Conservation (phyloP, 768 basidiomycete species). For the Leucosporidium creatinivorum region DNA sequence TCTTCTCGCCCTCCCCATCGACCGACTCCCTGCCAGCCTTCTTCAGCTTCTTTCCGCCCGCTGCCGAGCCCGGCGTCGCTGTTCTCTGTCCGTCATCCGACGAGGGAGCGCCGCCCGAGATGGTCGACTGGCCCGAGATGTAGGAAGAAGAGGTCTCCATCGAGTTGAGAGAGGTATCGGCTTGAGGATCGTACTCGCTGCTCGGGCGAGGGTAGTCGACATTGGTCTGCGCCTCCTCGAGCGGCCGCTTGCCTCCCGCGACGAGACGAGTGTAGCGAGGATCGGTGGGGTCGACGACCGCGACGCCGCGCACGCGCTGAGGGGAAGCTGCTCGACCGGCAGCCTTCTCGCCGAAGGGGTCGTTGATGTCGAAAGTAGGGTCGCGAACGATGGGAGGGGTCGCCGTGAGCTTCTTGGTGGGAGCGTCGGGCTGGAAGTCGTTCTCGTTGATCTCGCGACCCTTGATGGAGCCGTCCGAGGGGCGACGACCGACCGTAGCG, state of each 20-base stretch:
- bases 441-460: slow-evolving; percentile 50
- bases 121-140: background rate
- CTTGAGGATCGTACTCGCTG: background rate
- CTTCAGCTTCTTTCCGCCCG: background rate
- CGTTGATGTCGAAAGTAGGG: slow-evolving; percentile 22
- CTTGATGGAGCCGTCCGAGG: slow-evolving; percentile 4
- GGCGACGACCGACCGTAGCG: slow-evolving; percentile 1
- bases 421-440: slow-evolving; percentile 55
- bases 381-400: slow-evolving; percentile 31
- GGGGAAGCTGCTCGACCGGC: background rate
- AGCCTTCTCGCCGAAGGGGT: slow-evolving; percentile 6
- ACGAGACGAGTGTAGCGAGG: slow-evolving; percentile 24
- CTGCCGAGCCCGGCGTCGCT: background rate
- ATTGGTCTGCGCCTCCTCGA: slow-evolving; percentile 22
- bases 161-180: slow-evolving; percentile 14
- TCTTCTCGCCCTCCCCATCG: slow-evolving; percentile 14
- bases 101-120: slow-evolving; percentile 1
- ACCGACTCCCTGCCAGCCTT: background rate
- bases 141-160: slow-evolving; percentile 15
- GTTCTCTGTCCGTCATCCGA: background rate
- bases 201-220: slow-evolving; percentile 9
- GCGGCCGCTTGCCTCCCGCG: slow-evolving; percentile 20
- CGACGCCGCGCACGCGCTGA: slow-evolving; percentile 22
- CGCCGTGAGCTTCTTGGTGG: slow-evolving; percentile 39
- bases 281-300: slow-evolving; percentile 30